phyloP scores from a whole-genome alignment of 345 rosid genomes.

The Psidium friedrichsthalianum region DNA sequence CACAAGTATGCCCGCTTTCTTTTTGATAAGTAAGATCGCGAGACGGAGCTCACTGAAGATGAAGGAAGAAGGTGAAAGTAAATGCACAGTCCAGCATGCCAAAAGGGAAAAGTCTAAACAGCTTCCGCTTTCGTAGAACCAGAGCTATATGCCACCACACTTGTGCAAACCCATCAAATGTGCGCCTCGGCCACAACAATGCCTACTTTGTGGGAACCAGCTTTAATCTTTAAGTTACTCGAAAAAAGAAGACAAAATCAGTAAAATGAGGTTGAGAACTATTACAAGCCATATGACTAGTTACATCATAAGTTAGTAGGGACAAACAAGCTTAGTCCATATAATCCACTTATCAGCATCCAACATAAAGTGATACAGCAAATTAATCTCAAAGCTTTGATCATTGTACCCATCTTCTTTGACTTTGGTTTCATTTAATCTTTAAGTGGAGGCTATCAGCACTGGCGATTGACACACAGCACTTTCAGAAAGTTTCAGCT shows the following conservation, averaged over 20 bases:
- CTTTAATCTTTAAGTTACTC: not conserved
- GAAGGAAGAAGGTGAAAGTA: not conserved
- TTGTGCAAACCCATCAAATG: not conserved
- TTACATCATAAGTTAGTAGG: not conserved
- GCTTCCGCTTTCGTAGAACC: not conserved
- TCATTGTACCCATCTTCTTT: not conserved
- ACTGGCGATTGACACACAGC: not conserved
- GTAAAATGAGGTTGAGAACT: not conserved
- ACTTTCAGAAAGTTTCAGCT: not conserved
- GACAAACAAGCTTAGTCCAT: not conserved
- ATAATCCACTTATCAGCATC: not conserved
- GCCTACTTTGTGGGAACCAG: not conserved
- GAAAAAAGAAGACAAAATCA: not conserved
- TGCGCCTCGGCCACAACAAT: not conserved
- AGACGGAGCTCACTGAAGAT: not conserved
- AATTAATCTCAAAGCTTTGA: not conserved
- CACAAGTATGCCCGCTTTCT: not conserved
- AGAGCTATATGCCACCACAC: not conserved
- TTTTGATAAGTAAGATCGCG: not conserved
- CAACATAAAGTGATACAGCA: not conserved
- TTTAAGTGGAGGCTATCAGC: not conserved
- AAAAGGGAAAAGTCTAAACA: not conserved
- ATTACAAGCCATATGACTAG: not conserved
- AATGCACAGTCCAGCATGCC: not conserved
- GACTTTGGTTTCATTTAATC: not conserved